Evolutionary conservation across 2,329 filamentous ascomycete species (phyloP).

Genomic region (Kalaharituber pfeilii): DNA sequence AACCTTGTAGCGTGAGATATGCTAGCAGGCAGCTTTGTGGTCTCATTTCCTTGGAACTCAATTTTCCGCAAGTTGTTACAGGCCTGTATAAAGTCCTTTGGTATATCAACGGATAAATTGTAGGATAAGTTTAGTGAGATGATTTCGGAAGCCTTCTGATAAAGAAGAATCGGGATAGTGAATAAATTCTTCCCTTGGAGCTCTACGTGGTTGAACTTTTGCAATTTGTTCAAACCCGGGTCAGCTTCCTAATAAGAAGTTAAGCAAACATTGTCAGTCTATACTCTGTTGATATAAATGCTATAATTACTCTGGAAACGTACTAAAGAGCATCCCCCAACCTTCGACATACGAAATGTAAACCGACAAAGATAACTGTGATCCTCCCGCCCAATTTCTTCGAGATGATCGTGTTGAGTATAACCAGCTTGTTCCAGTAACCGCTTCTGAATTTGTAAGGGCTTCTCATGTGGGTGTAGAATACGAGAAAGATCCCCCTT

Average conservation of each 20-base stretch:
- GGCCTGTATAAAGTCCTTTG: conserved; percentile 88
- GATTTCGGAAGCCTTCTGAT: conserved; percentile 80
- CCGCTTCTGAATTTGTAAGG: conserved; percentile 77
- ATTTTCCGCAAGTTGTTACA: conserved; percentile 86
- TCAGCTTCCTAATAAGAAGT: conserved; percentile 51
- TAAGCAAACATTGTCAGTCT: conserved; percentile 28
- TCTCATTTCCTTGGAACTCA: conserved; percentile 90
- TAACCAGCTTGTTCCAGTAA: conserved; percentile 87
- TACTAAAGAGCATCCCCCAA: conserved; percentile 47
- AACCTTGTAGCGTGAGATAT: conserved; percentile 63
- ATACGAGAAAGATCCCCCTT: conserved; percentile 82
- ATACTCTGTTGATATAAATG: background rate
- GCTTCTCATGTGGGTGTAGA: conserved; percentile 58
- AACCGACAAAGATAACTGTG: conserved; percentile 95
- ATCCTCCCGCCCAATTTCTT: conserved; percentile 89
- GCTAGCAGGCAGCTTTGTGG: conserved; percentile 66
- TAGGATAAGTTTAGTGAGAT: conserved; percentile 86
- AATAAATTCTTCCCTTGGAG: conserved; percentile 76
- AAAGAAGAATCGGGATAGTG: conserved; percentile 86
- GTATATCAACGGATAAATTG: conserved; percentile 80
- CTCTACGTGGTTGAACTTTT: conserved; percentile 89
- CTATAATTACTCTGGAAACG: background rate
- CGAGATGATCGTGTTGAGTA: conserved; percentile 65
- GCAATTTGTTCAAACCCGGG: conserved; percentile 59
- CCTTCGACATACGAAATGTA: conserved; percentile 77